Conservation (phyloP, 2,329 filamentous ascomycete species). For the Microascus cirrosus region DNA sequence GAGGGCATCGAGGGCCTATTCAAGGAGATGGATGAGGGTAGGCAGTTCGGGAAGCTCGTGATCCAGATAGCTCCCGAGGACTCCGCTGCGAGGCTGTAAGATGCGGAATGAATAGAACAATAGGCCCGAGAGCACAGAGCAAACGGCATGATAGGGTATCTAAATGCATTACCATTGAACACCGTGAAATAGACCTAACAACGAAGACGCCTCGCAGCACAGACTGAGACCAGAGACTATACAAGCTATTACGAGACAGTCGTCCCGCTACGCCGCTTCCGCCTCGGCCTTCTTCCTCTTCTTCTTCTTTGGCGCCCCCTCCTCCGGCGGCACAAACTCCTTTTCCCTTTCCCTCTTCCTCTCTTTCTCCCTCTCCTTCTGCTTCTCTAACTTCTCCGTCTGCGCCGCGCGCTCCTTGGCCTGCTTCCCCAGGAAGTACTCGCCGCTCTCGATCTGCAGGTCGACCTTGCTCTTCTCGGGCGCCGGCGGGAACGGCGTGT, state of each 20-base stretch:
- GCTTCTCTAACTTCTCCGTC: conserved; percentile 72
- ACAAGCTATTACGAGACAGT: neutral
- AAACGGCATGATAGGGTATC: conserved; percentile 1
- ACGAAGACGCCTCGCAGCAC: neutral
- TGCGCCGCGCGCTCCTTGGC: conserved; percentile 76
- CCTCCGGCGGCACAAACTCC: conserved; percentile 80
- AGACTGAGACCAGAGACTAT: neutral
- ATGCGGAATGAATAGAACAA: neutral
- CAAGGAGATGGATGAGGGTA: conserved; percentile 74
- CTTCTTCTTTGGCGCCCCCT: conserved; percentile 53
- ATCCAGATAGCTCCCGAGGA: conserved; percentile 46
- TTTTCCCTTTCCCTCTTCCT: conserved; percentile 75
- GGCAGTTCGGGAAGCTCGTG: conserved; percentile 88
- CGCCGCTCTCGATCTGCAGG: conserved; percentile 91
- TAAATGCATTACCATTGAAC: conserved; percentile 3
- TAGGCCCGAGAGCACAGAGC: neutral
- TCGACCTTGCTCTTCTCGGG: conserved; percentile 99
- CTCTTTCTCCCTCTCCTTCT: conserved; percentile 78
- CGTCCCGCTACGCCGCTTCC: conserved; percentile 13
- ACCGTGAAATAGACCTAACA: neutral
- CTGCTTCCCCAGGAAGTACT: conserved; percentile 90
- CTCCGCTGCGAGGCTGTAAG: conserved; percentile 26
- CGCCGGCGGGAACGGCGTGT: conserved; percentile 93
- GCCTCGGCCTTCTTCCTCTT: conserved; percentile 37
- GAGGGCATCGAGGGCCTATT: conserved; percentile 75